These are phyloP conservation scores for Moringa oleifera DNA, from an alignment of 345 rosid genomes.

Conservation along the genomic window DNA sequence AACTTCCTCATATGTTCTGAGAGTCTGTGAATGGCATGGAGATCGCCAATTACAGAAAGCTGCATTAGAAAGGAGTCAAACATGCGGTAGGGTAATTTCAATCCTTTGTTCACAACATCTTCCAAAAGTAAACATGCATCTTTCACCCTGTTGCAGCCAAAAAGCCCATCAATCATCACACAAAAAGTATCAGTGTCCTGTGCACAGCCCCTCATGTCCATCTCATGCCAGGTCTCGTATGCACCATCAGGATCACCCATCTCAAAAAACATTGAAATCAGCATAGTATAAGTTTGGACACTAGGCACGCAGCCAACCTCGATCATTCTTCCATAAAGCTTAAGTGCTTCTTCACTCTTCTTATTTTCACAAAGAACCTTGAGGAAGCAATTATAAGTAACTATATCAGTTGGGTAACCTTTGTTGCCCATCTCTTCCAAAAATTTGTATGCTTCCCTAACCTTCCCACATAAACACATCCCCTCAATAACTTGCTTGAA, in stretches of 20 bases:
- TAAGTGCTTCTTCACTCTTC: constrained; percentile 64
- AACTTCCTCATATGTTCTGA: constrained; percentile 81
- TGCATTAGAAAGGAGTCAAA: constrained; percentile 78
- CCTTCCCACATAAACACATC: constrained; percentile 66
- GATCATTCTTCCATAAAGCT: constrained; percentile 59
- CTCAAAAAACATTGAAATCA: constrained; percentile 68
- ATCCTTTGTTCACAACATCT: constrained; percentile 55
- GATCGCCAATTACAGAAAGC: constrained; percentile 66
- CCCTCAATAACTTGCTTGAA: constrained; percentile 79
- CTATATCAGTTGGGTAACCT: constrained; percentile 88
- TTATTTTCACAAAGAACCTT: constrained; percentile 70
- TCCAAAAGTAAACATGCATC: constrained; percentile 72
- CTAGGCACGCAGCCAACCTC: constrained; percentile 70
- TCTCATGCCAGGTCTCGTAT: constrained; percentile 72
- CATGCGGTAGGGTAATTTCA: constrained; percentile 63
- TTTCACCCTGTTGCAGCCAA: constrained; percentile 50
- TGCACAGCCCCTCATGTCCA: constrained; percentile 57
- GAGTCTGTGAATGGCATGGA: constrained; percentile 62
- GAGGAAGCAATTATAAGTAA: constrained; percentile 84
- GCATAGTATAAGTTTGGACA: constrained; percentile 82
- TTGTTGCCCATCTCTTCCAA: constrained; percentile 76
- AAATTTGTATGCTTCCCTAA: constrained; percentile 72
- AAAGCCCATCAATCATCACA: constrained; percentile 87
- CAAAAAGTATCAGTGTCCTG: constrained; percentile 68
- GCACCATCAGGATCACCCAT: constrained; percentile 73